These are phyloP conservation scores for Cladosporium austrohemisphaericum DNA, from an alignment of 2,329 filamentous ascomycete species.

Conservation along the genomic window DNA sequence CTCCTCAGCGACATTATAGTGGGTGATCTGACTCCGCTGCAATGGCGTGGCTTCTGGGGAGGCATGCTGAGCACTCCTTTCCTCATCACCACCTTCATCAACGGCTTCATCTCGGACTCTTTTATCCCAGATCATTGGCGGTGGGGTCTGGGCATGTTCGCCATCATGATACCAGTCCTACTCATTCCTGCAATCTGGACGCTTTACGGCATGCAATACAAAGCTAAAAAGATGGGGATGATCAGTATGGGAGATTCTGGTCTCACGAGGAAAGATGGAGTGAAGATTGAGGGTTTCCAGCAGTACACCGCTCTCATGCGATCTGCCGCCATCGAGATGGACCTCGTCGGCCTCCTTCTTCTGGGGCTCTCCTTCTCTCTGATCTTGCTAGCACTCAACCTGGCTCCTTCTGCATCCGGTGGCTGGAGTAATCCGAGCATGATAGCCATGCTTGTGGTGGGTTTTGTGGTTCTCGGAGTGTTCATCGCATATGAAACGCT, in stretches of 20 bases:
- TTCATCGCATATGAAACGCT: conserved; percentile 22
- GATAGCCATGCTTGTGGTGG: too few species aligned
- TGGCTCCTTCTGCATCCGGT: conserved; percentile 20
- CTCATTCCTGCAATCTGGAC: conserved; percentile 28
- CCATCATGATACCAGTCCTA: conserved; percentile 26
- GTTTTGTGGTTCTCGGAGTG: too few species aligned
- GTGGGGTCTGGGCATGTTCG: conserved; percentile 29
- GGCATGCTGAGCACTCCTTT: conserved; percentile 30
- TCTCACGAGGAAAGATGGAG: conserved; percentile 17
- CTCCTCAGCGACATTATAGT: conserved; percentile 31
- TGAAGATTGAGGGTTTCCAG: neutral
- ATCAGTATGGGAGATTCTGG: conserved; percentile 22
- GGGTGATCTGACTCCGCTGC: conserved; percentile 28
- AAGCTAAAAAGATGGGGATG: conserved; percentile 22
- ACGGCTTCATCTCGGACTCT: conserved; percentile 42
- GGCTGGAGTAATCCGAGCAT: too few species aligned
- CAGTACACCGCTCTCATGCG: conserved; percentile 19
- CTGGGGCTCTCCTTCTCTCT: conserved; percentile 24
- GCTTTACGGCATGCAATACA: conserved; percentile 25
- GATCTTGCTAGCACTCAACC: conserved; percentile 23
- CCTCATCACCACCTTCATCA: conserved; percentile 40
- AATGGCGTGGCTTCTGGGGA: conserved; percentile 31
- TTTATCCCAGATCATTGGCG: conserved; percentile 35
- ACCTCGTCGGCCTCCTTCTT: conserved; percentile 22
- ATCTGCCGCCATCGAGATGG: conserved; percentile 25